Evolutionary conservation across 129 eudicot genomes (phyloP).

Genomic region (Ambrosia trifida): DNA sequence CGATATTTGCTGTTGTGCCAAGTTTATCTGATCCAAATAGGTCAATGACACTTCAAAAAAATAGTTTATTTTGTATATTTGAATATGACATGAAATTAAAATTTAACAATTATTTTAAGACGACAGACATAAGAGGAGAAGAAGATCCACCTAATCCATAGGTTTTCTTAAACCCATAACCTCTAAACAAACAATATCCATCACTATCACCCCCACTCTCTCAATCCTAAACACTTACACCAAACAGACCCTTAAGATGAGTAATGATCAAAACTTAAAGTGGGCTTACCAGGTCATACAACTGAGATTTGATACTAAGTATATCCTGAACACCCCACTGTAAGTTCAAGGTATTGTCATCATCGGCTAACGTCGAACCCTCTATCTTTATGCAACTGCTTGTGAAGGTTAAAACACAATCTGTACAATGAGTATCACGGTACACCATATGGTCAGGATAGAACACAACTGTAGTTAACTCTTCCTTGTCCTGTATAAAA

Average conservation of each 20-base stretch:
- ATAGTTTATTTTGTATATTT: too few species aligned
- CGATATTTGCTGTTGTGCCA: too few species aligned
- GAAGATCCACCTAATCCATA: not conserved
- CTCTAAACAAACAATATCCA: not conserved
- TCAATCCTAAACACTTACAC: constrained; percentile 6
- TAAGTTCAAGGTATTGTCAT: constrained; percentile 33
- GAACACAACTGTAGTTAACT: constrained; percentile 37
- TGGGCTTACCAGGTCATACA: constrained; percentile 56
- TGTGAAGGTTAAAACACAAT: constrained; percentile 51
- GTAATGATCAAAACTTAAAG: not conserved
- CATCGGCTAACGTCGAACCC: constrained; percentile 37
- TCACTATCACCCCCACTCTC: not conserved
- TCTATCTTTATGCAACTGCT: constrained; percentile 45
- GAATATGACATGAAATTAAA: not conserved
- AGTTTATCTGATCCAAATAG: too few species aligned
- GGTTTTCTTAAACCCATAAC: not conserved
- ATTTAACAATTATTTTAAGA: not conserved
- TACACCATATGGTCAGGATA: constrained; percentile 65
- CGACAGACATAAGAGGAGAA: not conserved
- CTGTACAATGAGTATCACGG: constrained; percentile 42
- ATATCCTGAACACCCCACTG: constrained; percentile 67
- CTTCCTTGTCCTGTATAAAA: constrained; percentile 52
- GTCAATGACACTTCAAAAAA: too few species aligned
- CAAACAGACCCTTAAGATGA: not conserved
- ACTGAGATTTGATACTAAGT: constrained; percentile 52